Percentiles rank a stretch among this genome's conserved stretches.
Conservation (phyloP, 768 basidiomycete species). For the Boletus barrowsii region DNA sequence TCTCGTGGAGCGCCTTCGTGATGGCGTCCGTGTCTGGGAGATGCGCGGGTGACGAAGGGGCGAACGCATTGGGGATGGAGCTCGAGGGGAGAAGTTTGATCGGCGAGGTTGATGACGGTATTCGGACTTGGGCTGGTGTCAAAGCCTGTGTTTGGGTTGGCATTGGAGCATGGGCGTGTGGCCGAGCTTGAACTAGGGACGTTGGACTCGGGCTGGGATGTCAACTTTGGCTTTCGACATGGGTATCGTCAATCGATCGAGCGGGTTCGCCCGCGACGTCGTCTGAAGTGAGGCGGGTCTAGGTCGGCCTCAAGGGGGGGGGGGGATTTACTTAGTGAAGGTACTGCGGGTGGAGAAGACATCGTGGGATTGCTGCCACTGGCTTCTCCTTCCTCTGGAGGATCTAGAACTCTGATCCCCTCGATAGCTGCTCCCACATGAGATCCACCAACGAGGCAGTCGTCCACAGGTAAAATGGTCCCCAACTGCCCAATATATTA, state of each 20-base stretch:
- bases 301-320: constrained; percentile 1
- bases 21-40: constrained; percentile 43
- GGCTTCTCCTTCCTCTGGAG: constrained; percentile 9
- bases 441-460: constrained; percentile 25
- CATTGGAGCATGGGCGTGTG: not conserved
- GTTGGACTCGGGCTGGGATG: not conserved
- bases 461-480: constrained; percentile 36
- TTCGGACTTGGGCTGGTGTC: constrained; percentile 24
- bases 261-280: not conserved
- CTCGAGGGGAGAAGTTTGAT: constrained; percentile 41
- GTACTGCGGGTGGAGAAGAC: constrained; percentile 16
- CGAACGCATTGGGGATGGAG: constrained; percentile 13
- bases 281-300: too few species aligned
- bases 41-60: constrained; percentile 28
- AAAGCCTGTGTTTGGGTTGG: constrained; percentile 20
- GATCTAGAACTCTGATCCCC: constrained; percentile 12
- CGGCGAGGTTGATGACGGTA: constrained; percentile 61
- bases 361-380: not conserved
- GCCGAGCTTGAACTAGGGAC: not conserved
- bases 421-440: constrained; percentile 38
- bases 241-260: constrained; percentile 18
- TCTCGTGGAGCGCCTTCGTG: constrained; percentile 63
- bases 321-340: constrained; percentile 31
- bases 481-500: constrained; percentile 55
- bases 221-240: constrained; percentile 7